Base-by-base conservation (phyloP, 2,329 filamentous ascomycete species). In the Aspergillus sp. region DNA sequence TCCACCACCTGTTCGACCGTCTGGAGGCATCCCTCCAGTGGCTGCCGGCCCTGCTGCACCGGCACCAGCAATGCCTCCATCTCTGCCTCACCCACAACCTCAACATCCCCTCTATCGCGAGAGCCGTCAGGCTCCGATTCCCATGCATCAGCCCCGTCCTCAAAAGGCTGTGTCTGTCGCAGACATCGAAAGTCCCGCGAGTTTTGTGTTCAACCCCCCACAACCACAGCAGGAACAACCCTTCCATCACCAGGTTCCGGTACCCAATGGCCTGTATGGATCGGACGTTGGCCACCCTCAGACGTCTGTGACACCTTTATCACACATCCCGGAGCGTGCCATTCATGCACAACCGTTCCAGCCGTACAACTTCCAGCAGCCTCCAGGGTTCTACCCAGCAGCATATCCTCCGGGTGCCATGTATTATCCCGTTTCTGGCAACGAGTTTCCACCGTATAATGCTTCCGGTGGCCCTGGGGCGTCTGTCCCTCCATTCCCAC, bases 111-210 rank as follows among this genome's bases (percentile, higher is more conserved):
- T 74, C 1, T 80, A 74, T 61, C 75, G 77, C 40, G 81, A 83
- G 61, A 81, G 78, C 52, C 81, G 79, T 54, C 75, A 77, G 36
- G 72, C 71, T 12, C 75, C 77, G 34, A 76, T 83, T 12, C 79
- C 89, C 1, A 95, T 97, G 83, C 88, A 97, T 63, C 93, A 97
- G 64, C 93, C 93, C 45, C 85, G 88, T 41, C 91, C 93, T 7
- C 90, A 97, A 66, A 97, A 97, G 74, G 78, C 90, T 5, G 88
- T 97, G 29, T 96, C 90, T 7, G 83, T 97, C 46, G 88, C 89
- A 45, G 90, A 89, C 57, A 95, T 97, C 54, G 93, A 97, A 66
- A 87, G 87, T 6, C 89, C 90, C 4, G 82, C 80, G 5, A 76
- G 75, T 53, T 71, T 82, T 68, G 72, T 74, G 27, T 74, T 77